Percentiles rank a stretch among this genome's conserved stretches.
These are phyloP conservation scores for Golubevia sp. DNA, from an alignment of 1,284 basidiomycete genomes.

Conservation along the genomic window DNA sequence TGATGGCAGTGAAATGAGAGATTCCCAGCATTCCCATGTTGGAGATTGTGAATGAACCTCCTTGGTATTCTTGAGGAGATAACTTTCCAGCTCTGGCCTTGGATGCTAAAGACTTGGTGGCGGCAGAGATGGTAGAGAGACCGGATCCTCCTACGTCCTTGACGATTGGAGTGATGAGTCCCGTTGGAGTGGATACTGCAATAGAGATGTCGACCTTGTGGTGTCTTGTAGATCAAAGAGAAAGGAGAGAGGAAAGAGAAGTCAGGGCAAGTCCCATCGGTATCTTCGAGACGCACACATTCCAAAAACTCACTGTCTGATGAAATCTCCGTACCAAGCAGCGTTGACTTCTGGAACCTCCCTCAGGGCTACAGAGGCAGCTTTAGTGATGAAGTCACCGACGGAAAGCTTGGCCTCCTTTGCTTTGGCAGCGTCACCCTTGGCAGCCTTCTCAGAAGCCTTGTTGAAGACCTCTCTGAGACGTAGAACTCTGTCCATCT, in stretches of 20 bases:
- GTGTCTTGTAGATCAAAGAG: constrained; percentile 68
- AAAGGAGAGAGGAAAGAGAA: background rate
- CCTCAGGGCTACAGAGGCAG: constrained; percentile 81
- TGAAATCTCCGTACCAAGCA: constrained; percentile 93
- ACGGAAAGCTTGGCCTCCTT: constrained; percentile 88
- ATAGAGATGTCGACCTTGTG: constrained; percentile 96
- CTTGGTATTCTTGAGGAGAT: constrained; percentile 92
- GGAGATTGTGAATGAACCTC: constrained; percentile 97
- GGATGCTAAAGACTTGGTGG: constrained; percentile 88
- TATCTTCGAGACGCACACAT: background rate
- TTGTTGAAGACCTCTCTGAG: constrained; percentile 93
- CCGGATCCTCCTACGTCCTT: constrained; percentile 91
- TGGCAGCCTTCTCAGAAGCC: constrained; percentile 59
- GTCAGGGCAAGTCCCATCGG: background rate
- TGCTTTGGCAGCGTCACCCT: constrained; percentile 67
- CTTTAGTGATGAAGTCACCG: constrained; percentile 98
- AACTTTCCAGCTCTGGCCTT: constrained; percentile 97
- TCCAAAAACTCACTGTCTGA: constrained; percentile 77
- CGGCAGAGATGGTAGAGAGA: constrained; percentile 85
- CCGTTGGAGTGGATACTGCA: constrained; percentile 93
- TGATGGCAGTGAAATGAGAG: constrained; percentile 96
- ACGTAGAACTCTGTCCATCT: constrained; percentile 96
- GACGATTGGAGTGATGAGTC: constrained; percentile 96
- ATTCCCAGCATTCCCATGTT: constrained; percentile 97
- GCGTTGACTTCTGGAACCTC: constrained; percentile 98